Evolutionary conservation across 1,284 basidiomycete species (phyloP), one percentile per base, ranked within the genome.

Genomic region (Rugosomyces carneus): DNA sequence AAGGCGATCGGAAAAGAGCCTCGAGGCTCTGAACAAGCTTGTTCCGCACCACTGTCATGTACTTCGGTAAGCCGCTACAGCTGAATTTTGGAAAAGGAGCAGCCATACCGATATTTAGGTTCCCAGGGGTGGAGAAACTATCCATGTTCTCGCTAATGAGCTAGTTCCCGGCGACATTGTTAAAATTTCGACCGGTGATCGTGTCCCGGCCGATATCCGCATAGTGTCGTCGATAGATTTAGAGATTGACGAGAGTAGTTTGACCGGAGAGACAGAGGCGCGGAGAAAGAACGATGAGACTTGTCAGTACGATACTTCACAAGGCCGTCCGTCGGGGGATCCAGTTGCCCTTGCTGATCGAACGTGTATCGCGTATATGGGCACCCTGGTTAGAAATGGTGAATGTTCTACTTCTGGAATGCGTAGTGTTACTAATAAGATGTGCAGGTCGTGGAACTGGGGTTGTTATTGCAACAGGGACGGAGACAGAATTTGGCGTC

Each of bases 41-140:
- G 93, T 96, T 9, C 94, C 94, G 0, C 94, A 97, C 61, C 92
- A 94, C 64, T 96, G 92, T 61, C 90, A 96, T 61, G 80, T 97
- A 45, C 73, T 91, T 40, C 85, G 93, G 78, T 87, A 60, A 23
- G 37, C 15, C 11, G 4, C 27, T 15, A n/a, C 40, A 23, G 18
- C 19, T 11, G 5, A 16, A 37, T 37, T 16, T 37, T 21, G 13
- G 18, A 13, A 40, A 75, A 56, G 19, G 75, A 56, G 19, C 21
- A 44, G 9, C 53, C 16, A 32, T 41, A 41, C n/a, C 19, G 26
- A 44, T 2, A 38, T 27, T 48, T 21, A 18, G 11, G 47, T 37
- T 40, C 19, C 20, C 60, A 88, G 85, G 2, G 86, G 91, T 60
- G 80, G 82, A 19, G 76, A 81, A 51, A 75, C 81, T n/a, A 66